These are phyloP conservation scores for Beauveria rudraprayagi DNA, from an alignment of 2,329 filamentous ascomycete genomes.

Conservation along the genomic window DNA sequence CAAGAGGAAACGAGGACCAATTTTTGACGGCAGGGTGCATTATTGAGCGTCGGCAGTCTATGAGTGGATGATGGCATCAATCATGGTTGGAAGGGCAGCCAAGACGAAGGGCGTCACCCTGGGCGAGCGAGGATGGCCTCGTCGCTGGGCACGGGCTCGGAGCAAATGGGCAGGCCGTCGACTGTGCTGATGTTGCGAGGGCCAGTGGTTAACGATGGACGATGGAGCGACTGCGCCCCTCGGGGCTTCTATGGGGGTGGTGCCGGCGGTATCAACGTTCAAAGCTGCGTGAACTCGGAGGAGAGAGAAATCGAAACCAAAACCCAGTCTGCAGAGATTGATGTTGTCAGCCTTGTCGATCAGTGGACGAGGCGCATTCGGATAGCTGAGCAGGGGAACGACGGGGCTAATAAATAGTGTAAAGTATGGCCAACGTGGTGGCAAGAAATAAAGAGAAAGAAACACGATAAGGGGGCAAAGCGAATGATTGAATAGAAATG, in stretches of 20 bases:
- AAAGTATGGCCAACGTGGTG: neutral
- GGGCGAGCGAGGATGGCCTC: neutral
- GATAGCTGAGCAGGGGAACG: neutral
- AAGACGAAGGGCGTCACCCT: neutral
- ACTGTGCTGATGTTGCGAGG: neutral
- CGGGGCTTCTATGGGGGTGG: neutral
- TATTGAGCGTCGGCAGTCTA: neutral
- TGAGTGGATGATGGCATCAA: neutral
- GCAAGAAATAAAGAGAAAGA: neutral
- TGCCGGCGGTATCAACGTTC: neutral
- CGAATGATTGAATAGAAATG: neutral
- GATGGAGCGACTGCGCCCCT: slow-evolving; percentile 1
- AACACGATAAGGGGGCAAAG: neutral
- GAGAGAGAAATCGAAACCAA: neutral
- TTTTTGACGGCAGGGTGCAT: neutral
- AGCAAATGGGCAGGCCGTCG: neutral
- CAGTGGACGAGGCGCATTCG: neutral
- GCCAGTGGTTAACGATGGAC: neutral
- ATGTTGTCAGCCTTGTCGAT: neutral
- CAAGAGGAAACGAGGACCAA: neutral
- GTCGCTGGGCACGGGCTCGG: neutral
- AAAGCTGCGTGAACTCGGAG: neutral
- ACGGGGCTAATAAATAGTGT: neutral
- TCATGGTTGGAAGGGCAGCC: neutral
- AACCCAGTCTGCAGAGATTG: neutral